These are phyloP conservation scores for Tolypocladium cylindrosporum DNA, from an alignment of 2,329 filamentous ascomycete genomes.

Conservation along the genomic window DNA sequence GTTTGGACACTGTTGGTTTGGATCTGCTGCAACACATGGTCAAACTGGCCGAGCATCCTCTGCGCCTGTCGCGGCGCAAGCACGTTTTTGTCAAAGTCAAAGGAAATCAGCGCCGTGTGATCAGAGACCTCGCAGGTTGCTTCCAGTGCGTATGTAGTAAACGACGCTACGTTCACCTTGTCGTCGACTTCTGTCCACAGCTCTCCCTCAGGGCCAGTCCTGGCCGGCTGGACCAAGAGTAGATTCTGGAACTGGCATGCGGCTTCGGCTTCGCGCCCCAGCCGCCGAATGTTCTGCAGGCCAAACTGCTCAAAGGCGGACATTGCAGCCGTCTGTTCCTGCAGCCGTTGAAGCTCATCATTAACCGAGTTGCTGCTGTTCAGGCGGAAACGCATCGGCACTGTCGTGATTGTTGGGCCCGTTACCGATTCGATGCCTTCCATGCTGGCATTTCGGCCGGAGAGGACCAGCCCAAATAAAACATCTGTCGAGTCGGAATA, in stretches of 20 bases:
- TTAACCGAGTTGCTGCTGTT: background rate
- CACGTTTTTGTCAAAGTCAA: slow-evolving; percentile 1
- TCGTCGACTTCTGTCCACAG: background rate
- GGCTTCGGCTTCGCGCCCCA: slow-evolving; percentile 39
- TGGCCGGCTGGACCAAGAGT: slow-evolving; percentile 2
- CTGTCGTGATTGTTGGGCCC: slow-evolving; percentile 3
- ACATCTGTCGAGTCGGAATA: background rate
- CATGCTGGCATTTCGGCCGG: slow-evolving; percentile 1
- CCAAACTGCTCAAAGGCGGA: slow-evolving; percentile 40
- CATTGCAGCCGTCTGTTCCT: background rate
- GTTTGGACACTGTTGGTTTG: background rate
- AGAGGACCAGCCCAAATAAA: slow-evolving; percentile 1
- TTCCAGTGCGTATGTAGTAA: slow-evolving; percentile 3
- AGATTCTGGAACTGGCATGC: slow-evolving; percentile 38
- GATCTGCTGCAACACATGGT: background rate
- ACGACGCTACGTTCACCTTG: background rate
- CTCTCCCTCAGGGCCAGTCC: background rate
- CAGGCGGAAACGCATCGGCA: background rate
- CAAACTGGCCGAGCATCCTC: background rate
- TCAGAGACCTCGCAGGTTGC: background rate
- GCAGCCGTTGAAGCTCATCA: background rate
- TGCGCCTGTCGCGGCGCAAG: background rate
- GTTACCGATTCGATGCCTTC: slow-evolving; percentile 2
- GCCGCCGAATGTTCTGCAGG: slow-evolving; percentile 42
- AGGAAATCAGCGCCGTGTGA: background rate